phyloP scores from a whole-genome alignment of 2,329 filamentous ascomycete genomes.

The Monilinia aucupariae region DNA sequence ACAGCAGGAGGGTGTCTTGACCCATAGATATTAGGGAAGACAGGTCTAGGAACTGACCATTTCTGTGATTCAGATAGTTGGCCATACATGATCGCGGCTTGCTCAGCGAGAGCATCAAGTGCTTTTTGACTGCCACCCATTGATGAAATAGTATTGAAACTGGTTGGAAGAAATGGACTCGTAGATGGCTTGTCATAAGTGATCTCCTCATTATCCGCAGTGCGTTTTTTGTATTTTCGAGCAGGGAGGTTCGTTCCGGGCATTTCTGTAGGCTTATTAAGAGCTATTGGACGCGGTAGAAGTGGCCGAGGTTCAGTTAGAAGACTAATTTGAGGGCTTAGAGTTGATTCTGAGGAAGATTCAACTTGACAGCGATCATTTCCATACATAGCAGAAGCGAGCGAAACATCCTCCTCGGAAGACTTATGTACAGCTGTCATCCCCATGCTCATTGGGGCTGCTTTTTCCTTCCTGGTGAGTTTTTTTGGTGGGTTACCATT shows the following conservation, averaged over 20 bases:
- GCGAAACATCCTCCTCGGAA: not conserved
- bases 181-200: not conserved
- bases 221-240: not conserved
- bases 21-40: not conserved
- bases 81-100: not conserved
- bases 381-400: not conserved
- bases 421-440: too few relatives aligned
- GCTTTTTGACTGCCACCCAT: not conserved
- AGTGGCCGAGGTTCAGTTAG: not conserved
- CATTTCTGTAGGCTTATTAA: not conserved
- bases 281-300: not conserved
- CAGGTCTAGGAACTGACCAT: too few relatives aligned
- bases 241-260: not conserved
- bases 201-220: not conserved
- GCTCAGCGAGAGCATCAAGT: not conserved
- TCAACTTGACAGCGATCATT: not conserved
- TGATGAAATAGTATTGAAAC: not conserved
- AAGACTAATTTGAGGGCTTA: not conserved
- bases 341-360: not conserved
- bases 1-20: not conserved
- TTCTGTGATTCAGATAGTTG: not conserved
- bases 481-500: not conserved
- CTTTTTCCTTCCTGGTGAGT: too few relatives aligned
- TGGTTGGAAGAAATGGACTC: not conserved
- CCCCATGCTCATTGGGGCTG: not conserved